Base-by-base conservation (phyloP, 106 monocot species). In the Acanthochlamys bracteata region DNA sequence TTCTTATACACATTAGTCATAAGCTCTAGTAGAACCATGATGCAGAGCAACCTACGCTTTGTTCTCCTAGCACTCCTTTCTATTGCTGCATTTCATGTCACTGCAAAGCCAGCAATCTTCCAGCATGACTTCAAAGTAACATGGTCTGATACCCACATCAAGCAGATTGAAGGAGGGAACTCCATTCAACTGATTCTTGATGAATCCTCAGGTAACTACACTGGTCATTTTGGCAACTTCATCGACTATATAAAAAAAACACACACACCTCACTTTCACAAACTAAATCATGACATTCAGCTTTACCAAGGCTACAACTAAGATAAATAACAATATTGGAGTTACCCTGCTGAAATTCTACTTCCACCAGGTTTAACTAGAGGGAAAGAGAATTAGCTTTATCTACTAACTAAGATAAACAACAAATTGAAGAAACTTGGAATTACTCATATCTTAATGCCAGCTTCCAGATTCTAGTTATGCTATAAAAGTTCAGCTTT, bases 91-190 rank as follows among this genome's bases (percentile, higher is more conserved):
- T 13, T 16, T 14, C 11, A 20, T 16, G 68, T 43, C 14, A 23
- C 43, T 26, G 78, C 72, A 13, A 41, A 42, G 23, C 78, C 72
- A 1, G 78, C 78, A 21, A 60, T 61, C 33, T 78, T 78, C 41
- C 41, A 19, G 7, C 25, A 62, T 20, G 78, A 78, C 42, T 78
- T 78, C 65, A 63, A 39, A 1, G 47, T 57, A 6, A 78, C 78
- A 4, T 78, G 78, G 78, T 42, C 71, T 19, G 72, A 68, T 1
- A 61, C 78, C 54, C 78, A 78, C 55, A 67, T 78, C 67, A 68
- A 54, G 45, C 61, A 55, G 21, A 24, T 73, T 39, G 47, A 51
- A 41, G 61, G 66, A 24, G 78, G 78, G 26, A 42, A 46, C 7
- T 59, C 78, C 20, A 63, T 78, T 26, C 78, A 78, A 20, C 60